A percentile compares a stretch with the other conserved stretches of the same genome.
Evolutionary conservation across 345 rosid genomes (phyloP).

Genomic region (Geranium brycei): DNA sequence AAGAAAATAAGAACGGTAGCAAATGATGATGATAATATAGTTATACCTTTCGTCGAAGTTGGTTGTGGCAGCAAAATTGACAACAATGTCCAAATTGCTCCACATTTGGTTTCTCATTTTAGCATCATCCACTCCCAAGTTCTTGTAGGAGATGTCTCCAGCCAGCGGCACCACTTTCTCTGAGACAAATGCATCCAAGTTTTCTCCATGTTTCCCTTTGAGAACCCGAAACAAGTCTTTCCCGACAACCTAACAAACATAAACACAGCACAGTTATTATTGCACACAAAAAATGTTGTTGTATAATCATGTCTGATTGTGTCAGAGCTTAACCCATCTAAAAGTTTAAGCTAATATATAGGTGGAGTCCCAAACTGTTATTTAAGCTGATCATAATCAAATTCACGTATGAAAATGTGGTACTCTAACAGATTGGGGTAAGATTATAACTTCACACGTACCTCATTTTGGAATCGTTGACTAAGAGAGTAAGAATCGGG

Average conservation of each 20-base stretch:
- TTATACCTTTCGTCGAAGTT: constrained; percentile 25
- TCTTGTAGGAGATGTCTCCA: constrained; percentile 17
- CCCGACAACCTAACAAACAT: constrained; percentile 11
- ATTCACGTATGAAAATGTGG: too few species aligned
- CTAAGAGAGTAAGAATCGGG: constrained; percentile 16
- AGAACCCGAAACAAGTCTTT: constrained; percentile 22
- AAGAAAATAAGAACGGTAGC: too few species aligned
- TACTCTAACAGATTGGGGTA: too few species aligned
- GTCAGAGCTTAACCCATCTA: too few species aligned
- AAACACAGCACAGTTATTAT: too few species aligned
- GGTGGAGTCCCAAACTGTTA: too few species aligned
- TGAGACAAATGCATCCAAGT: constrained; percentile 10
- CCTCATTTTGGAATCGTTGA: constrained; percentile 24
- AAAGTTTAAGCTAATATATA: too few species aligned
- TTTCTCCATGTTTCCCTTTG: constrained; percentile 17
- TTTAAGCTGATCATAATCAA: too few species aligned
- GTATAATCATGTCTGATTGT: too few species aligned
- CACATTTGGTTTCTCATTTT: constrained; percentile 11
- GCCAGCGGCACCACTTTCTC: constrained; percentile 14
- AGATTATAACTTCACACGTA: neutral
- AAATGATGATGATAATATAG: too few species aligned
- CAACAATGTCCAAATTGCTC: constrained; percentile 12
- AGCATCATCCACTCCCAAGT: constrained; percentile 16
- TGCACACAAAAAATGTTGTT: too few species aligned
- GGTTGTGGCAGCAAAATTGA: constrained; percentile 28